Conservation (phyloP, 2,329 filamentous ascomycete species). For the Penicillium polonicum region DNA sequence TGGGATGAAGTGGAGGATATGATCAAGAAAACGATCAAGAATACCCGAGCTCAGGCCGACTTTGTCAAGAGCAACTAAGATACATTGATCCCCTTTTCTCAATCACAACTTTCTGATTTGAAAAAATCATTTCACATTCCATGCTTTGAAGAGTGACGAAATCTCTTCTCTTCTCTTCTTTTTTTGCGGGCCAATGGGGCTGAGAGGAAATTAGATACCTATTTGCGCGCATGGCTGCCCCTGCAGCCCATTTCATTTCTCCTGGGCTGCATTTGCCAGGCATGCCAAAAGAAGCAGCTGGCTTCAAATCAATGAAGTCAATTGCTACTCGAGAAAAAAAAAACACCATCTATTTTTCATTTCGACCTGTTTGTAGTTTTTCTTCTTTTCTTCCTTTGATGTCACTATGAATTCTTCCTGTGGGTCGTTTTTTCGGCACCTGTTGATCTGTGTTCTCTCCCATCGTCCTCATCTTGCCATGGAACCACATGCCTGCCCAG, state of each 20-base stretch:
- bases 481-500: background rate
- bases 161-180: constrained; percentile 21
- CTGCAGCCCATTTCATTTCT: constrained; percentile 2
- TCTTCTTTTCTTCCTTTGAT: background rate
- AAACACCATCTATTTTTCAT: background rate
- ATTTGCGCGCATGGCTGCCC: constrained; percentile 15
- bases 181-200: constrained; percentile 8
- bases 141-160: constrained; percentile 33
- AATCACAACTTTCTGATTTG: background rate
- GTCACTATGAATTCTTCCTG: background rate
- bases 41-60: constrained; percentile 42
- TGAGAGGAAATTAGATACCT: constrained; percentile 37
- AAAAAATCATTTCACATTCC: constrained; percentile 4
- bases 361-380: background rate
- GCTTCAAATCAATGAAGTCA: background rate
- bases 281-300: background rate
- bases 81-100: background rate
- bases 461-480: background rate
- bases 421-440: background rate
- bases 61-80: constrained; percentile 27
- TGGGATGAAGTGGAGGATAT: constrained; percentile 87
- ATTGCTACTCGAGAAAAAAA: background rate
- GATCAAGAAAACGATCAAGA: constrained; percentile 77
- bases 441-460: background rate
- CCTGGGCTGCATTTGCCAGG: background rate